Percentiles rank a stretch among this genome's conserved stretches.
phyloP scores from a whole-genome alignment of 192 early-diverging fungal species.

The Coemansia sp. region DNA sequence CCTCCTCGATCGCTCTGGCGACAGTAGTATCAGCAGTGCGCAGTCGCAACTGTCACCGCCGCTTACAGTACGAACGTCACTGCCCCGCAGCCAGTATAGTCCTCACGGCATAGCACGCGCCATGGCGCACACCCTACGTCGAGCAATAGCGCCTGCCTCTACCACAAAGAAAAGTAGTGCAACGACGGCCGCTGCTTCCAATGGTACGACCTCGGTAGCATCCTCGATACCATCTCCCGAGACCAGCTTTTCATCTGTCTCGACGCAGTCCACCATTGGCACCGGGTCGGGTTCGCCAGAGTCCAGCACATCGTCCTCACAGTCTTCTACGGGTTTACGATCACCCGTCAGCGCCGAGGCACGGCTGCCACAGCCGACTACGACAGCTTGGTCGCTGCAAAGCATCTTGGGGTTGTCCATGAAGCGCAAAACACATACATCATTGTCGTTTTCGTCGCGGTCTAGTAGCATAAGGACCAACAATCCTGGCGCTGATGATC shows the following conservation, averaged over 20 bases:
- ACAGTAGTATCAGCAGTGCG: neutral
- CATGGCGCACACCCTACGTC: neutral
- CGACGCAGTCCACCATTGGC: neutral
- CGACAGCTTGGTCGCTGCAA: neutral
- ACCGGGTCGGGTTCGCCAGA: neutral
- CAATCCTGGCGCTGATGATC: neutral
- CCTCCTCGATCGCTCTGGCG: neutral
- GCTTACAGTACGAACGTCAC: neutral
- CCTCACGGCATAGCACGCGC: neutral
- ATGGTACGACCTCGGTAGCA: neutral
- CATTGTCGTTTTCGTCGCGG: neutral
- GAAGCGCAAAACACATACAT: neutral
- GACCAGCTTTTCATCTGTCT: neutral
- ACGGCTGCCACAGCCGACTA: neutral
- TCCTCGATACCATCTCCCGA: neutral
- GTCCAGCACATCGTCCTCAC: neutral
- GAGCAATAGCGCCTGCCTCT: neutral
- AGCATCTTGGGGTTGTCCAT: neutral
- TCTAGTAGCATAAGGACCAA: neutral
- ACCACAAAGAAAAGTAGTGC: neutral
- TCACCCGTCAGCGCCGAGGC: neutral
- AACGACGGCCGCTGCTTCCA: neutral
- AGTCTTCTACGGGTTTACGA: neutral
- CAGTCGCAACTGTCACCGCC: neutral
- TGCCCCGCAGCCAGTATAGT: neutral